phyloP scores from a whole-genome alignment of 1,139 yeast species.

The Yamadazyma oceani region DNA sequence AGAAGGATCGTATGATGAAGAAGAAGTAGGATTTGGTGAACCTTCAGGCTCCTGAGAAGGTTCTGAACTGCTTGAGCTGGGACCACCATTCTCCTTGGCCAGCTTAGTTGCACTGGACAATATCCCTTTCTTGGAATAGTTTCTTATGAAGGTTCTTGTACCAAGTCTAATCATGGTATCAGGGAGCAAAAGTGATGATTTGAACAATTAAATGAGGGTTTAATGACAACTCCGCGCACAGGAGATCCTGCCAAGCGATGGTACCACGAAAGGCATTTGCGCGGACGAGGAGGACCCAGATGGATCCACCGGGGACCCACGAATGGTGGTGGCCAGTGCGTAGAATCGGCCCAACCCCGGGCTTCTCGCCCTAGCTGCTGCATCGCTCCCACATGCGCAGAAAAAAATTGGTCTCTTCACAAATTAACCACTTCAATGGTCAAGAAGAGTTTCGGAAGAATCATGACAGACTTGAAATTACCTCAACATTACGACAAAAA shows the following conservation, averaged over 20 bases:
- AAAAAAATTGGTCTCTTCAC: background rate
- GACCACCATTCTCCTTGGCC: background rate
- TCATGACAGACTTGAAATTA: constrained; percentile 14
- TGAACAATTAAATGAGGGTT: background rate
- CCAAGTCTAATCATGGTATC: constrained; percentile 1
- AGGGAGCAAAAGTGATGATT: background rate
- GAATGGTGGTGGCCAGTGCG: no score
- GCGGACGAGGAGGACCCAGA: no score
- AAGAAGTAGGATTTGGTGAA: no score
- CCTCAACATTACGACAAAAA: constrained; percentile 42
- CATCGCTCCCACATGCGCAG: background rate
- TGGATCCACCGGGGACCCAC: no score
- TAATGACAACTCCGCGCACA: background rate
- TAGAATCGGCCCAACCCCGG: no score
- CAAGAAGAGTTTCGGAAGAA: constrained; percentile 14
- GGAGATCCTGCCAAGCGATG: background rate
- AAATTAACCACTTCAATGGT: constrained; percentile 3
- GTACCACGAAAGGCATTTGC: no score
- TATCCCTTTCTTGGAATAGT: constrained; percentile 1
- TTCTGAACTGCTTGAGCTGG: no score
- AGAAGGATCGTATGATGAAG: no score
- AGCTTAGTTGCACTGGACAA: constrained; percentile 1
- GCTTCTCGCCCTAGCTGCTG: no score
- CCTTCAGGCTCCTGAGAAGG: no score
- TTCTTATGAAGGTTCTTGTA: constrained; percentile 1